These are phyloP conservation scores for Adansonia rubrostipa DNA, from an alignment of 441 rosid genomes.

Conservation along the genomic window DNA sequence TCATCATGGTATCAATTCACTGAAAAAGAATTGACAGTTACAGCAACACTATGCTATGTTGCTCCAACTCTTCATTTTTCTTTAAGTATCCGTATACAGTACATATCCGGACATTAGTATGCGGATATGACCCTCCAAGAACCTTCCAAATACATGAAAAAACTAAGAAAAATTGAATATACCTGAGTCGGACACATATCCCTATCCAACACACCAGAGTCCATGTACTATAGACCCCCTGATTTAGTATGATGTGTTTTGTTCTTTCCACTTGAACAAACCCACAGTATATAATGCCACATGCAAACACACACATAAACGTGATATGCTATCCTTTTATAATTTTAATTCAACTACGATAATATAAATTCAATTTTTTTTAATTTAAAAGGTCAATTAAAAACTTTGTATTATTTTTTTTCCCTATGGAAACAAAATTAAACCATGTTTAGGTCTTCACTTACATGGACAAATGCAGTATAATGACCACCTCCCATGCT, in stretches of 20 bases:
- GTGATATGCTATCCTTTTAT: neutral
- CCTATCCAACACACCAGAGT: too few species aligned
- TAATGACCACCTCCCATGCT: conserved; percentile 90
- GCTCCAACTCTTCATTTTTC: too few species aligned
- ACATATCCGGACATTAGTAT: too few species aligned
- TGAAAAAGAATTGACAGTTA: neutral
- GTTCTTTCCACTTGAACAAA: neutral
- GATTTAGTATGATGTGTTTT: neutral
- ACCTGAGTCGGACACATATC: too few species aligned
- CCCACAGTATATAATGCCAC: neutral
- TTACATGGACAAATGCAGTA: conserved; percentile 85
- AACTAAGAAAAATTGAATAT: too few species aligned
- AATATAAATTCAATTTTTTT: neutral
- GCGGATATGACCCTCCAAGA: too few species aligned
- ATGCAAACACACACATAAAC: neutral
- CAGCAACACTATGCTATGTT: neutral
- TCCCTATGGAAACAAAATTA: neutral
- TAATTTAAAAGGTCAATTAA: neutral
- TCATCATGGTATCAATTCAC: neutral
- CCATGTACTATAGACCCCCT: too few species aligned
- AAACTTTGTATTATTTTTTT: neutral
- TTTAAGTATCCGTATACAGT: too few species aligned
- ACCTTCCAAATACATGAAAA: too few species aligned
- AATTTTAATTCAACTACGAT: neutral
- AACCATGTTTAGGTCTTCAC: conserved; percentile 30